Evolutionary conservation across 306 rosid species (phyloP), one percentile per base, ranked within the genome.

Genomic region (Hylodesmum podocarpum): DNA sequence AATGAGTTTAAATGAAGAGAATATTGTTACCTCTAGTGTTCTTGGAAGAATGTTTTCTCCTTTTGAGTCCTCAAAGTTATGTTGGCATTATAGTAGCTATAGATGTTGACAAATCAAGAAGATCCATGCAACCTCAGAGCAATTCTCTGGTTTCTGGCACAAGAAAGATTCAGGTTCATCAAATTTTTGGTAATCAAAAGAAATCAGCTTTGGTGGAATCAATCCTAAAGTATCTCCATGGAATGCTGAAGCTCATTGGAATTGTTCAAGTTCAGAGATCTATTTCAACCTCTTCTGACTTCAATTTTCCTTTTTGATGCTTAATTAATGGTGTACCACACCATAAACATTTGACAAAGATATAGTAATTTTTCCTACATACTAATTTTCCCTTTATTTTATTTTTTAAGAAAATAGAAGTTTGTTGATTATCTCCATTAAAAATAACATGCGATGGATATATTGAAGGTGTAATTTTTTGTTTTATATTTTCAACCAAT

Each of bases 11-110:
- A 70, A 37, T 22, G n/a, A 58, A 27, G 25, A 50, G 29, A 77
- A 39, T 12, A 8, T 19, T 72, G 61, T 62, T 75, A 81, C 84
- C 84, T 59, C 24, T 39, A 19, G 68, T 49, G 18, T 79, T 39
- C 21, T 18, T 25, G 47, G 61, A 58, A 81, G 59, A 68, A 58
- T 59, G 53, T 1, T n/a, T n/a, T 29, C 64, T 25, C 72, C 47
- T 62, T 55, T 58, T 69, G 85, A 62, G 40, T 29, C 65, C 40
- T 2, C 64, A 58, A 57, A 78, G 14, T 58, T 10, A 43, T 33
- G 62, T 63, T 64, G 22, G 57, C 66, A 66, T 21, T 25, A 40
- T 39, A 13, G 22, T 73, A 61, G 49, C 59, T 37, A 43, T 54
- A 36, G 55, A 29, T 39, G 55, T 55, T 54, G 70, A 73, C 14